Conservation (phyloP, 345 rosid species). For the Eucalyptus tenuipes region DNA sequence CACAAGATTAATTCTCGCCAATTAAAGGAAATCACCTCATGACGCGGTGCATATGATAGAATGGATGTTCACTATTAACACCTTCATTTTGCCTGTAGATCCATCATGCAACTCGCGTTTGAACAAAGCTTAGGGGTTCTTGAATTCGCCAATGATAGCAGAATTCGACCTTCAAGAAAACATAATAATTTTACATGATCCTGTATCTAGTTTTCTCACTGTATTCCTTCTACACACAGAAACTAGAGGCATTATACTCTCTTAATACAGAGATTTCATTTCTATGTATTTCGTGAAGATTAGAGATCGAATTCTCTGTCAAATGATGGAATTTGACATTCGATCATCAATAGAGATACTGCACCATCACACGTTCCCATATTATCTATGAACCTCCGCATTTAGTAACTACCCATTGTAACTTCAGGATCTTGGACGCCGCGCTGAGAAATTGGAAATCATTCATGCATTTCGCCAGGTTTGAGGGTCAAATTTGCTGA, state of each 20-base stretch:
- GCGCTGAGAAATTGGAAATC: neutral
- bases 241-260: neutral
- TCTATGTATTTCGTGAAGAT: neutral
- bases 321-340: too few species aligned
- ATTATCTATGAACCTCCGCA: neutral
- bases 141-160: too few species aligned
- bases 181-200: too few species aligned
- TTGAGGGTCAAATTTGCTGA: too few species aligned
- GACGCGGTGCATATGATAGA: neutral
- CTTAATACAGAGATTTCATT: neutral
- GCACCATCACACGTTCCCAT: too few species aligned
- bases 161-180: too few species aligned
- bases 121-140: too few species aligned
- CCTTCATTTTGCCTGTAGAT: too few species aligned
- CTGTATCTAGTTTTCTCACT: neutral
- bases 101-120: too few species aligned
- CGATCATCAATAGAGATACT: too few species aligned
- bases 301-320: too few species aligned
- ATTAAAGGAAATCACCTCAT: neutral
- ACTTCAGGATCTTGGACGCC: neutral
- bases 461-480: neutral
- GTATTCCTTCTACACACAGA: neutral
- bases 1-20: neutral
- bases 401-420: neutral
- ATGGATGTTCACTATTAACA: too few species aligned